Percentiles rank a stretch among this genome's conserved stretches.
Evolutionary conservation across 2,329 filamentous ascomycete species (phyloP).

Genomic region (Penicillium concentricum): DNA sequence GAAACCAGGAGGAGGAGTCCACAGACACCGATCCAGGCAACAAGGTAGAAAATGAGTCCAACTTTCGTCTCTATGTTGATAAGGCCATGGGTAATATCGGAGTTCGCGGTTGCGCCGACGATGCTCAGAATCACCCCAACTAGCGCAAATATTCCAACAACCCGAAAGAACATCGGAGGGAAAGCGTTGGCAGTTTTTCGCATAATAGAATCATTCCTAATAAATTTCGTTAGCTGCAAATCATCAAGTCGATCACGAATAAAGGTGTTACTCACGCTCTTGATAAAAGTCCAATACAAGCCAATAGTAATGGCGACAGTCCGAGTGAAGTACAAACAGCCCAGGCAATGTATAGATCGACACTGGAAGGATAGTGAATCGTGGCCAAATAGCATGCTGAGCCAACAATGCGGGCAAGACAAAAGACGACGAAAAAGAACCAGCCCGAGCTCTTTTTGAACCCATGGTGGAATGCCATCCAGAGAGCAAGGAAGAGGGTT

Average conservation of each 20-base stretch:
- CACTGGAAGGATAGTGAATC: slow-evolving; percentile 20
- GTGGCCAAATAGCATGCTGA: slow-evolving; percentile 30
- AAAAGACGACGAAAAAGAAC: slow-evolving; percentile 37
- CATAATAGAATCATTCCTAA: slow-evolving; percentile 8
- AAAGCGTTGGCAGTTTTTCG: background rate
- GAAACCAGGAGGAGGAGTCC: slow-evolving; percentile 8
- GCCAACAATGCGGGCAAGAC: slow-evolving; percentile 29
- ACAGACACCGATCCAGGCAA: background rate
- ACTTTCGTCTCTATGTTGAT: background rate
- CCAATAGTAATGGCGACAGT: slow-evolving; percentile 19
- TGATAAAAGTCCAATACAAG: slow-evolving; percentile 14
- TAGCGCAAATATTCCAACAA: background rate
- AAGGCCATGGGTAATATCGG: background rate
- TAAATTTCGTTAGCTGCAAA: background rate
- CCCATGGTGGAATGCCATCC: slow-evolving; percentile 25
- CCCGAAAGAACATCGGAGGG: background rate
- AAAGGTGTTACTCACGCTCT: slow-evolving; percentile 17
- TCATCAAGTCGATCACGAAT: slow-evolving; percentile 2
- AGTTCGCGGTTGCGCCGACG: background rate
- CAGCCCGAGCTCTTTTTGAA: slow-evolving; percentile 34
- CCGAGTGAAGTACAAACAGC: slow-evolving; percentile 22
- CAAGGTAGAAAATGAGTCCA: slow-evolving; percentile 1
- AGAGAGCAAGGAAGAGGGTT: slow-evolving; percentile 17
- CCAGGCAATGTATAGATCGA: slow-evolving; percentile 29
- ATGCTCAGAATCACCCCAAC: slow-evolving; percentile 1